Base-by-base conservation (phyloP, 2,329 filamentous ascomycete genomes). In the Lachnellula cervina region DNA sequence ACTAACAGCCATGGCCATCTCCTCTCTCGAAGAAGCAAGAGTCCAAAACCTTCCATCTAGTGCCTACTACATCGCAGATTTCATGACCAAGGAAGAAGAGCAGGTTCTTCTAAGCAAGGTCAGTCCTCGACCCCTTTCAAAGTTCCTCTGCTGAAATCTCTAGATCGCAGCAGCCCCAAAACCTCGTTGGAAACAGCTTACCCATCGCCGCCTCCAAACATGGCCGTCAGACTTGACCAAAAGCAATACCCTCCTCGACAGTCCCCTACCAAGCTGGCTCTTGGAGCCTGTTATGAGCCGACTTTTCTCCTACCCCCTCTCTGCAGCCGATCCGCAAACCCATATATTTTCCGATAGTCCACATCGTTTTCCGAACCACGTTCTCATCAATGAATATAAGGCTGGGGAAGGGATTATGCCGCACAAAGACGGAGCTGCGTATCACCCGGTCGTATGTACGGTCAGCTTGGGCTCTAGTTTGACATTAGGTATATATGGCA, bases 381-480 rank as follows among this genome's bases (percentile, higher is more conserved):
- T 96, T 46, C 78, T 97, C 38, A 84, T 97, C 64, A 99, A 99
- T 68, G 92, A 97, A 71, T 99, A 97, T 71, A 79, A 80, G 1
- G 84, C 89, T 0, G 90, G 89, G 2, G 83, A 96, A 60, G 93
- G 93, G n/a, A 97, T 97, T 62, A 96, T 97, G 89, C 86, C 92
- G 47, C 93, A 97, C 71, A 94, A 97, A 77, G 93, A 99, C 70
- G 94, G 93, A 1, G 75, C 81, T 8, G 90, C 93, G 9, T 99
- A 99, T 69, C 81, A 88, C 68, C 88, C 88, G 1, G 84, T 95
- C 14, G 93, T 97, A 13, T 94, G 90, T 61, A 97, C 94, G 1
- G 86, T 97, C 60, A 96, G 90, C 73, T 75, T 99, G 7, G 90
- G 90, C 0, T 83, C 83, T 9, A 83, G 83, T 48, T 76, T 96